Evolutionary conservation across 345 rosid species (phyloP).

Genomic region (Sapria himalayana): DNA sequence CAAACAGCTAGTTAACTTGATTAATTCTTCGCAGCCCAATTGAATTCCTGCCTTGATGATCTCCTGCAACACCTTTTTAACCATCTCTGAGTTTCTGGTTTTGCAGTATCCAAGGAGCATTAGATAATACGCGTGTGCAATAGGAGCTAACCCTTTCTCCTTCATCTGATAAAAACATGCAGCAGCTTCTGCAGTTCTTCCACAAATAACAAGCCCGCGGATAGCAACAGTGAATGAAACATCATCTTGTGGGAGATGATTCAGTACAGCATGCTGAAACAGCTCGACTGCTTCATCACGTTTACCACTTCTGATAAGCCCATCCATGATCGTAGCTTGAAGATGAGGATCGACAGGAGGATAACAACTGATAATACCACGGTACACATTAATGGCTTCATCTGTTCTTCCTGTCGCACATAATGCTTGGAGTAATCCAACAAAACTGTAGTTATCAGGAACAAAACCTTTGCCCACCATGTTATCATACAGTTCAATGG

Average conservation of each 20-base stretch:
- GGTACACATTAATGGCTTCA: conserved; percentile 32
- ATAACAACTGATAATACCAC: conserved; percentile 12
- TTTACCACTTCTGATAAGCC: conserved; percentile 27
- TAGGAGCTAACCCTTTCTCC: conserved; percentile 26
- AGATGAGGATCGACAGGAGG: conserved; percentile 33
- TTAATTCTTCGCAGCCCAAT: conserved; percentile 14
- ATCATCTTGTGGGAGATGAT: conserved; percentile 33
- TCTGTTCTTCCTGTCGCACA: conserved; percentile 18
- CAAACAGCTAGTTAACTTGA: conserved; percentile 15
- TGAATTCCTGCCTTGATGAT: conserved; percentile 24
- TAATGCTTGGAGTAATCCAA: conserved; percentile 29
- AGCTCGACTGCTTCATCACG: conserved; percentile 21
- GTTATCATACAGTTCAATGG: conserved; percentile 19
- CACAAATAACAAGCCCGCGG: conserved; percentile 29
- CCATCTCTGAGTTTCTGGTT: conserved; percentile 25
- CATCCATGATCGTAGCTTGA: conserved; percentile 32
- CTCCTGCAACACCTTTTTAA: conserved; percentile 23
- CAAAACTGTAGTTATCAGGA: conserved; percentile 39
- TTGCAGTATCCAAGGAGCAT: conserved; percentile 29
- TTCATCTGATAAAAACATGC: conserved; percentile 28
- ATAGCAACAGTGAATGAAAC: conserved; percentile 46
- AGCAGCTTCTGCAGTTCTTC: conserved; percentile 33
- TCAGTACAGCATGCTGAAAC: conserved; percentile 21
- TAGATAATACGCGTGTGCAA: conserved; percentile 15
- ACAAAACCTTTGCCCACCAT: conserved; percentile 27